A percentile compares a stretch with the other conserved stretches of the same genome.
phyloP scores from a whole-genome alignment of 177 flowering plant species.

The Vitis hybrid region DNA sequence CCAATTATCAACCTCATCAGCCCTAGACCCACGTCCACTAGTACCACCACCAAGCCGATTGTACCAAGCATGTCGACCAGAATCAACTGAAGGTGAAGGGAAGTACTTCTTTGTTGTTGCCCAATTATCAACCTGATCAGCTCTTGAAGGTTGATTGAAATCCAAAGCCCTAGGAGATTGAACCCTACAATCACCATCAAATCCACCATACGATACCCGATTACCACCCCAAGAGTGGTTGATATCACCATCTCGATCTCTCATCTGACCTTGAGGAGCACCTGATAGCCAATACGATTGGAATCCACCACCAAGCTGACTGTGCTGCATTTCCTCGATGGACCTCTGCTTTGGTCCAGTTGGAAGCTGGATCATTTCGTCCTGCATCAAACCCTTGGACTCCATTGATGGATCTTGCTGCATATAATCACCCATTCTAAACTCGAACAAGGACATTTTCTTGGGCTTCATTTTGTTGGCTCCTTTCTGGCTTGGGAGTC shows the following conservation, averaged over 20 bases:
- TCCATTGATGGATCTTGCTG: conserved; percentile 17
- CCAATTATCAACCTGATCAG: conserved; percentile 89
- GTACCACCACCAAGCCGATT: conserved; percentile 31
- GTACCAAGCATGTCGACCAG: conserved; percentile 33
- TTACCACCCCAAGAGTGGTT: conserved; percentile 39
- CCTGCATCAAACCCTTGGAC: conserved; percentile 44
- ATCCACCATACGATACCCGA: conserved; percentile 54
- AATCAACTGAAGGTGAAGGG: conserved; percentile 23
- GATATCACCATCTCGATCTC: conserved; percentile 32
- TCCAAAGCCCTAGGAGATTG: conserved; percentile 58
- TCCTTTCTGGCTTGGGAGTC: conserved; percentile 64
- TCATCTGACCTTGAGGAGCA: conserved; percentile 17
- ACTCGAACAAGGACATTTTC: conserved; percentile 66
- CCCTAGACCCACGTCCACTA: conserved; percentile 37
- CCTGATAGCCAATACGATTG: conserved; percentile 38
- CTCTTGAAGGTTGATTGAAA: conserved; percentile 76
- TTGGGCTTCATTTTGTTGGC: conserved; percentile 51
- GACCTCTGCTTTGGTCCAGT: conserved; percentile 72
- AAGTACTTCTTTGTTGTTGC: conserved; percentile 46
- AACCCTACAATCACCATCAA: conserved; percentile 53
- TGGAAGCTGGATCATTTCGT: conserved; percentile 67
- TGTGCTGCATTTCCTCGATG: conserved; percentile 50
- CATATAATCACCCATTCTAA: conserved; percentile 23
- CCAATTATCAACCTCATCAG: conserved; percentile 83
- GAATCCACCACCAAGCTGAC: conserved; percentile 62